Evolutionary conservation across 2,329 filamentous ascomycete genomes (phyloP).

Genomic region (Ploettnerulaceae sp.): DNA sequence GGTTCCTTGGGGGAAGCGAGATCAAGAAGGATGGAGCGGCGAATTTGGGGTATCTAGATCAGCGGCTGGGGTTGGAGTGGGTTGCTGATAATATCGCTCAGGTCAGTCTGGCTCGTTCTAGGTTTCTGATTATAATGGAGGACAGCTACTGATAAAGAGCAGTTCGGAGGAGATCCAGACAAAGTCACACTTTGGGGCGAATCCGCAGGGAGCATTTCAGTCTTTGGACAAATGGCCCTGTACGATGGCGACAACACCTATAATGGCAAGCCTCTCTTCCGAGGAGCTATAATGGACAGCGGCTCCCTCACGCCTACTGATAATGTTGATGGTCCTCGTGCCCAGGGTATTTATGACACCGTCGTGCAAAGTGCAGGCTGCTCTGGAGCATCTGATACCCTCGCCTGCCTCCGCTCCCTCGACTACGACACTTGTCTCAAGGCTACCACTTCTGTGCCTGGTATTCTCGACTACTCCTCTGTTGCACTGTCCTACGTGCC

Average conservation of each 20-base stretch:
- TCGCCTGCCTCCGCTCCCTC: slow-evolving; percentile 60
- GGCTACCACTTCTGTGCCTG: slow-evolving; percentile 66
- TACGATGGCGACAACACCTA: slow-evolving; percentile 70
- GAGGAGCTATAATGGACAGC: slow-evolving; percentile 73
- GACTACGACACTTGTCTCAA: slow-evolving; percentile 57
- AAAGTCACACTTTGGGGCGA: slow-evolving; percentile 44
- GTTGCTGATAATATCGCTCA: slow-evolving; percentile 69
- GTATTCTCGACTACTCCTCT: slow-evolving; percentile 61
- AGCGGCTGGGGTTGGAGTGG: slow-evolving; percentile 69
- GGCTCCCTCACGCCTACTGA: slow-evolving; percentile 59
- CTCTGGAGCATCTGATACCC: slow-evolving; percentile 47
- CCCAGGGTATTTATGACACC: slow-evolving; percentile 58
- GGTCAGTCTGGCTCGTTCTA: no score
- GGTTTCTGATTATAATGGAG: no score
- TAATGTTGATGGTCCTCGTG: slow-evolving; percentile 60
- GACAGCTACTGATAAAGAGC: no score
- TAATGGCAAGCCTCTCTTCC: slow-evolving; percentile 70
- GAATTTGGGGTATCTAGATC: slow-evolving; percentile 69
- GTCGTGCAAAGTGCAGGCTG: slow-evolving; percentile 61
- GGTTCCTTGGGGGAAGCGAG: slow-evolving; percentile 66
- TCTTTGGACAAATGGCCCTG: slow-evolving; percentile 70
- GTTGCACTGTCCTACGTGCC: slow-evolving; percentile 70
- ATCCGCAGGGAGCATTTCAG: slow-evolving; percentile 62
- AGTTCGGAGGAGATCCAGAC: slow-evolving; percentile 62
- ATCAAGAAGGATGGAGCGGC: slow-evolving; percentile 60